Evolutionary conservation across 2,329 filamentous ascomycete genomes (phyloP).

Genomic region (Microdochium trichocladiopsis): DNA sequence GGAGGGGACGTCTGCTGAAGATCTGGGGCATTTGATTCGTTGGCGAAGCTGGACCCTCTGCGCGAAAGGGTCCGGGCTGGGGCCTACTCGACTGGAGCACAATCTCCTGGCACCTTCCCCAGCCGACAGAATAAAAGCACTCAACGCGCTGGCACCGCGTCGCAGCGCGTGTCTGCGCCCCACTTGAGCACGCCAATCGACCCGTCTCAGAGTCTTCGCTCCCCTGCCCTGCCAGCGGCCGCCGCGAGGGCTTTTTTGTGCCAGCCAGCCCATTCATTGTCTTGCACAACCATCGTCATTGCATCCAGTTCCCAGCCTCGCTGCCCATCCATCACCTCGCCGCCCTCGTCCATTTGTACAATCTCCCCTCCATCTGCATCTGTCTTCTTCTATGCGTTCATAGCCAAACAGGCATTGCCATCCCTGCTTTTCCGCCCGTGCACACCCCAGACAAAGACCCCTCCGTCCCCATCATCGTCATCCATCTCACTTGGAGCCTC

Average conservation of each 20-base stretch:
- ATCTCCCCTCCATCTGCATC: neutral
- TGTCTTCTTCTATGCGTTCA: neutral
- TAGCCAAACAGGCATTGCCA: neutral
- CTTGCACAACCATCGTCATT: neutral
- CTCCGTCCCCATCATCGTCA: constrained; percentile 3
- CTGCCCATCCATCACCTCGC: neutral
- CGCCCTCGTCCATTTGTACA: neutral
- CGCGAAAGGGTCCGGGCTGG: no score
- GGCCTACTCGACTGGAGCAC: no score
- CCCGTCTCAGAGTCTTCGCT: neutral
- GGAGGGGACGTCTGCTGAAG: neutral
- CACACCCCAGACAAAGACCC: neutral
- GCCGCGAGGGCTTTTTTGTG: neutral
- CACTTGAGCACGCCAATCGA: neutral
- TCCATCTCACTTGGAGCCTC: neutral
- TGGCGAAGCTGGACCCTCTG: neutral
- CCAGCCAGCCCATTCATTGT: neutral
- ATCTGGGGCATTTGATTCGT: neutral
- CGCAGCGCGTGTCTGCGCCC: neutral
- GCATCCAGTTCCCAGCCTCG: neutral
- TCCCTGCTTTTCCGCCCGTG: neutral
- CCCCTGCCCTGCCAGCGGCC: neutral
- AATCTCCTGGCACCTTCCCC: no score
- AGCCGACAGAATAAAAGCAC: no score
- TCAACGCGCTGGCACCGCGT: neutral